A percentile compares a stretch with the other conserved stretches of the same genome.
Conservation (phyloP, 257 asterid species). For the Verbascum thapsus region DNA sequence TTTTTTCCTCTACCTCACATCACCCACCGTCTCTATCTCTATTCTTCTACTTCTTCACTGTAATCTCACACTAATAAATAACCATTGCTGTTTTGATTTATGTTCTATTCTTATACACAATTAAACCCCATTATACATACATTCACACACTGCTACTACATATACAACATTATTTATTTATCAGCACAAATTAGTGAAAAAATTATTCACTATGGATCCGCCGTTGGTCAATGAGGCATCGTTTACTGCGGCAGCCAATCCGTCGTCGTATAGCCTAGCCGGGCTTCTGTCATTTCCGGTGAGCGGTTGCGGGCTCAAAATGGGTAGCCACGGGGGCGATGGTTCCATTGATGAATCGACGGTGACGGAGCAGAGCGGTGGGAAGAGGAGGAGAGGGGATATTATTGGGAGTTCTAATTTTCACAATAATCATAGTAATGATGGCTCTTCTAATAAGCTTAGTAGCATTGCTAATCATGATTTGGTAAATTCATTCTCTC, state of each 20-base stretch:
- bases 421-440: too few species aligned
- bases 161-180: neutral
- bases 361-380: slow-evolving; percentile 66
- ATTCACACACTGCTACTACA: neutral
- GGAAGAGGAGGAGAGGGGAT: slow-evolving; percentile 54
- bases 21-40: slow-evolving; percentile 33
- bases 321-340: slow-evolving; percentile 45
- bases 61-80: slow-evolving; percentile 31
- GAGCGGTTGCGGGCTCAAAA: slow-evolving; percentile 52
- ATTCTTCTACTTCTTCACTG: slow-evolving; percentile 24
- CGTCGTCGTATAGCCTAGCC: slow-evolving; percentile 67
- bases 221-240: slow-evolving; percentile 70
- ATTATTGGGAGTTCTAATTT: slow-evolving; percentile 42
- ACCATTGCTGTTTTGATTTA: slow-evolving; percentile 32
- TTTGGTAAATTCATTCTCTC: slow-evolving; percentile 45
- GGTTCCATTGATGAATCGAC: slow-evolving; percentile 68
- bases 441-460: slow-evolving; percentile 45
- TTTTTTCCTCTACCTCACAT: slow-evolving; percentile 53
- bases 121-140: slow-evolving; percentile 32
- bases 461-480: slow-evolving; percentile 47
- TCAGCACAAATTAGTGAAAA: neutral
- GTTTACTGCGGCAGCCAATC: slow-evolving; percentile 68
- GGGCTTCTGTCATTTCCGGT: slow-evolving; percentile 72
- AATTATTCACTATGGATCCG: slow-evolving; percentile 64
- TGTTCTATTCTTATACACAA: too few species aligned